Percentiles rank a stretch among this genome's conserved stretches.
Conservation (phyloP, 352 stramenopile species). For the Discostella stelligera region DNA sequence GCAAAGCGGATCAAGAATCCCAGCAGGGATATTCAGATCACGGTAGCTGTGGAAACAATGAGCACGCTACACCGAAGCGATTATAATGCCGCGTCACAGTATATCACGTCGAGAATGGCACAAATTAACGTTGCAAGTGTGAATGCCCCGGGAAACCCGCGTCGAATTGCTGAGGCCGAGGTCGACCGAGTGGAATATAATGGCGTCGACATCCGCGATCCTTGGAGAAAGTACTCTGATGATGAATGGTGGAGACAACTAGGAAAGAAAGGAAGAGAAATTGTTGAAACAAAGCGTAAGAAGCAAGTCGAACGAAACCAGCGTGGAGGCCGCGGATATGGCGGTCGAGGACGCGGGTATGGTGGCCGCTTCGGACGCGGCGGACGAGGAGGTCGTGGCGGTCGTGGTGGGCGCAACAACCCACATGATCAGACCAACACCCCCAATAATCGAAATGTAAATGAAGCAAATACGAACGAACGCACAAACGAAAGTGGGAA, state of each 20-base stretch:
- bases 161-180: no score
- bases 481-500: no score
- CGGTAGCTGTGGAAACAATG: neutral
- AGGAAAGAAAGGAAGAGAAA: neutral
- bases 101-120: no score
- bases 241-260: neutral
- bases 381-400: neutral
- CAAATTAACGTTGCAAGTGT: neutral
- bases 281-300: neutral
- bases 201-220: neutral
- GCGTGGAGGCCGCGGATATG: no score
- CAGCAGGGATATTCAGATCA: no score
- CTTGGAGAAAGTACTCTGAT: neutral
- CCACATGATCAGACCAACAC: neutral
- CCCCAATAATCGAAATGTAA: no score
- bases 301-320: neutral
- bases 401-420: neutral
- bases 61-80: neutral
- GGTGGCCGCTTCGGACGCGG: constrained; percentile 2
- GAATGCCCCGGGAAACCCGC: no score
- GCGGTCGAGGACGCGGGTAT: no score
- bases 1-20: no score
- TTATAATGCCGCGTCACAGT: neutral
- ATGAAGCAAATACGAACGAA: no score
- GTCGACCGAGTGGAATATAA: no score